Evolutionary conservation across 2,329 filamentous ascomycete species (phyloP).

Genomic region (Fusarium metavorans): DNA sequence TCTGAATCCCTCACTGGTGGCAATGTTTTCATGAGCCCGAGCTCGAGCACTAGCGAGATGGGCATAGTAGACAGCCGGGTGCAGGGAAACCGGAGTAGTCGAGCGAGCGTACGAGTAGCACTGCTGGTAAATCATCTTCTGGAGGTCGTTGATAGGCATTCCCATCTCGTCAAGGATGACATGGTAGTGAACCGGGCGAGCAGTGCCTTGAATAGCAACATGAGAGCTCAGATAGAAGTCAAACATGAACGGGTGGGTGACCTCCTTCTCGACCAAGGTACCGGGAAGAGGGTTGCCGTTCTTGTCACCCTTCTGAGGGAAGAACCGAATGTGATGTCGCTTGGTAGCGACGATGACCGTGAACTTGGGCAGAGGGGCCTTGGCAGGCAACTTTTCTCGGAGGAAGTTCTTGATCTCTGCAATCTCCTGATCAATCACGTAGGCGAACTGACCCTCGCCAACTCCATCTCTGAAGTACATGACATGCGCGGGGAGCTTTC

Average conservation of each 20-base stretch:
- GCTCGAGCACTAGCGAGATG: constrained; percentile 89
- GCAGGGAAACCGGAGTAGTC: constrained; percentile 90
- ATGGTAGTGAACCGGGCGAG: constrained; percentile 92
- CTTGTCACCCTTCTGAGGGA: constrained; percentile 78
- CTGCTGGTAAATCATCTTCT: constrained; percentile 93
- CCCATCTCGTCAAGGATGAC: constrained; percentile 86
- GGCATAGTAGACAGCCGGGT: constrained; percentile 94
- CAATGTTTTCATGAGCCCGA: constrained; percentile 74
- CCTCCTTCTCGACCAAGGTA: constrained; percentile 86
- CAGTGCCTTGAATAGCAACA: constrained; percentile 90
- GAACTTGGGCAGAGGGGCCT: constrained; percentile 69
- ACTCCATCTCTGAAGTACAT: constrained; percentile 97
- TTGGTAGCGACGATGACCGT: constrained; percentile 92
- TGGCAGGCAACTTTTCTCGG: constrained; percentile 48
- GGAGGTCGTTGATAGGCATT: constrained; percentile 75
- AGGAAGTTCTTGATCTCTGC: constrained; percentile 74
- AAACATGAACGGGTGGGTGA: constrained; percentile 91
- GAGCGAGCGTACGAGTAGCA: constrained; percentile 94
- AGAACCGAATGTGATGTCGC: constrained; percentile 93
- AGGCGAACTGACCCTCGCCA: constrained; percentile 84
- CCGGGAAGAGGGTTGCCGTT: constrained; percentile 89
- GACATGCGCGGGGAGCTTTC: constrained; percentile 72
- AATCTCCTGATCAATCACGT: constrained; percentile 85
- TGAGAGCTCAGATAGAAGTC: constrained; percentile 81
- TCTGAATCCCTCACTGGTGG: constrained; percentile 59